Evolutionary conservation across 2,329 filamentous ascomycete genomes (phyloP), one percentile per base, ranked within the genome.

Genomic region (Xylaria polymorpha): DNA sequence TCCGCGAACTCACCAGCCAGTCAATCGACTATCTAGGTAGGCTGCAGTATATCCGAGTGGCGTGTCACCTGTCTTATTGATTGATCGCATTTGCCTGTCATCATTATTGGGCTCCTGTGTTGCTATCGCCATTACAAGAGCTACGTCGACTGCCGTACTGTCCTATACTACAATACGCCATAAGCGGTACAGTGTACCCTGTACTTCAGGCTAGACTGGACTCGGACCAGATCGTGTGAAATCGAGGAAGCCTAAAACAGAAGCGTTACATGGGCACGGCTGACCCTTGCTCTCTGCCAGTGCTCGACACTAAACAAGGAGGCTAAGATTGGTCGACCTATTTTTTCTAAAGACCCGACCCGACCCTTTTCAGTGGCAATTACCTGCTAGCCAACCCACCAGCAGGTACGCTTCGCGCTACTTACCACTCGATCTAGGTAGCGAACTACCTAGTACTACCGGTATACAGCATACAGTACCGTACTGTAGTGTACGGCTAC

Each of bases 161-260:
- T 22, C 15, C 25, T 32, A 10, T 7, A 41, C 50, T 61, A 14
- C 15, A 37, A 50, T 61, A 60, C 46, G 18, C 22, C 41, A 32
- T 1, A 22, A 29, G 10, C 10, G 20, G 18, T 53, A 25, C 35
- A 29, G 44, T 18, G 15, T 58, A 56, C 41, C 8, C 32, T 8
- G 15, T 58, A 46, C 43, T 25, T 65, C 29, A 25, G 37, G 35
- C 48, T 56, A 43, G 44, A 58, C 32, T 57, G 29, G 37, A 48
- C 48, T 48, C 29, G 37, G 8, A n/a, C 32, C 35, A 61, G 64
- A 67, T 70, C 56, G 67, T 41, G 20, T 50, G 32, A 58, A 58
- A 67, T 67, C 61, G 64, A 64, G 61, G 56, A 64, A 22, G 22
- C 63, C 67, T 32, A 63, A 64, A 67, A 60, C 64, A 66, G 63